Base-by-base conservation (phyloP, 202 grass and related monocot genomes). In the Brachypodium distachyon region DNA sequence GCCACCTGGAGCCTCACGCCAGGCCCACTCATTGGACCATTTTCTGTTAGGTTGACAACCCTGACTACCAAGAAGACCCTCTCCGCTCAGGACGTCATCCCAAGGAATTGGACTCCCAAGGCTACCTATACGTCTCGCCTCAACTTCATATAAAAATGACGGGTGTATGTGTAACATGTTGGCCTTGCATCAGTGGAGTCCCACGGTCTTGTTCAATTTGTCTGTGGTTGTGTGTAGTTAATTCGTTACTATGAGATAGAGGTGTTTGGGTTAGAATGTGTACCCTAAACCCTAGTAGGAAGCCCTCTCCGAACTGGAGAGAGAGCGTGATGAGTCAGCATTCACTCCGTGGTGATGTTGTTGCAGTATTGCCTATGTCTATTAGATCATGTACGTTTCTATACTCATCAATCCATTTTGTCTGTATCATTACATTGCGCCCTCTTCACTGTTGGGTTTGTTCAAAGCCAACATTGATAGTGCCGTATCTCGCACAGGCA, bases 81-180 rank as follows among this genome's bases (percentile, higher is more conserved):
- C 72, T 85, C 89, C 5, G 96, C 96, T 18, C 82, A 91, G 16
- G 96, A 92, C 17, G 89, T 98, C 70, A 95, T 98, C 62, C 95
- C 96, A 2, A 92, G 37, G 38, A 98, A 98, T 38, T 95, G 96
- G 96, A 67, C 88, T 34, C 95, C 96, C 26, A 98, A 98, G 74
- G 96, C 89, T 61, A 98, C 96, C 16, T 98, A 98, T 83, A 92
- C 96, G 9, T 98, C 96, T 51, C 83, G 87, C 8, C 96, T 98
- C 47, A 98, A 98, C 72, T 98, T 98, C 78, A 53, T 64, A 19
- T 84, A 76, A 23, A 34, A 9, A 25, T 75, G 51, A 76, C 12
- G 3, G n/a, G 4, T 25, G 55, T 16, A 31, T 16, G 28, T 42
- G 36, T 61, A 49, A 39, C 16, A 4, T 12, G 12, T 43, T 61